Percentiles rank a stretch among this genome's conserved stretches.
Conservation (phyloP, 345 rosid genomes). For the Gossypium anomalum region DNA sequence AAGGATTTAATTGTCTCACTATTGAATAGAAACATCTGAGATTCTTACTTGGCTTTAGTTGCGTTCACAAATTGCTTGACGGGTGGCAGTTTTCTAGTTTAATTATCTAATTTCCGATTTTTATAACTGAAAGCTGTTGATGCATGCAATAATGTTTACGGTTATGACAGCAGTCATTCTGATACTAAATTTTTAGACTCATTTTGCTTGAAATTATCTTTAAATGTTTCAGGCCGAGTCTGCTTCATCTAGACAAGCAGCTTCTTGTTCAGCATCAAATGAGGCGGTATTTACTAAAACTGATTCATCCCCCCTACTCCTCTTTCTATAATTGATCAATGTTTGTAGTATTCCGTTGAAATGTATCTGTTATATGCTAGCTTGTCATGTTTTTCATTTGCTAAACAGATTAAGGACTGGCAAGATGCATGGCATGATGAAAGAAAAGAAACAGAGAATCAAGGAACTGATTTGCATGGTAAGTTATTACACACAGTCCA, state of each 20-base stretch:
- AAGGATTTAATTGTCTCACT: neutral
- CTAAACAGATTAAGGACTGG: conserved; percentile 41
- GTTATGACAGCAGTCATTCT: neutral
- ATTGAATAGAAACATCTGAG: neutral
- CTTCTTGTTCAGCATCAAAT: conserved; percentile 38
- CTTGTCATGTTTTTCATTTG: conserved; percentile 20
- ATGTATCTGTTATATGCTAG: conserved; percentile 5
- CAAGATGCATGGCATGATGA: conserved; percentile 45
- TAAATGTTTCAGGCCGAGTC: conserved; percentile 44
- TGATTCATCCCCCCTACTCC: neutral
- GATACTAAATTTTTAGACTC: neutral
- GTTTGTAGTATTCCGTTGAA: neutral
- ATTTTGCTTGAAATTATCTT: neutral
- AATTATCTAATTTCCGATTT: neutral
- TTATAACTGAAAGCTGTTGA: neutral
- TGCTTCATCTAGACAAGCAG: conserved; percentile 50
- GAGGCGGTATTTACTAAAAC: conserved; percentile 25
- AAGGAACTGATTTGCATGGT: conserved; percentile 41
- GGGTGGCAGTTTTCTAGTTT: neutral
- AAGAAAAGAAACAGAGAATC: conserved; percentile 26
- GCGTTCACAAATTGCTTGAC: neutral
- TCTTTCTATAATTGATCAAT: neutral
- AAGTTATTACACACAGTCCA: neutral
- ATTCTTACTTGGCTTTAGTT: neutral
- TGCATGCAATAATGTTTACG: neutral